These are phyloP conservation scores for Sambucus nigra DNA, from an alignment of 129 eudicot genomes.

Conservation along the genomic window DNA sequence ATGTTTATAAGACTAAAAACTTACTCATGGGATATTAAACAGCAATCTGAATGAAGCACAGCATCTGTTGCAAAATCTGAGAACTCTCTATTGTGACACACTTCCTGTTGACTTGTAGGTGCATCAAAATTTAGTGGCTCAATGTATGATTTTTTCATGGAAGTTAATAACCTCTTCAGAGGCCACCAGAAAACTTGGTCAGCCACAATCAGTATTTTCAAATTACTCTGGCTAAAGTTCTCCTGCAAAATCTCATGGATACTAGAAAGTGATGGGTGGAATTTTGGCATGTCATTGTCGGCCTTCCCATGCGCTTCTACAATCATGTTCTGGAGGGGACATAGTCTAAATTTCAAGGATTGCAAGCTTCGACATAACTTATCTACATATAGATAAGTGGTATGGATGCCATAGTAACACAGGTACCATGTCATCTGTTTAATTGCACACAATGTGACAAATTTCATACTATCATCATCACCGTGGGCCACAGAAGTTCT, in stretches of 20 bases:
- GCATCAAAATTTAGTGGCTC: constrained; percentile 10
- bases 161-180: constrained; percentile 28
- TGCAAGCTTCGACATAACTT: constrained; percentile 25
- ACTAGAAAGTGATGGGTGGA: constrained; percentile 32
- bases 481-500: constrained; percentile 12
- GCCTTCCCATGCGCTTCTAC: constrained; percentile 21
- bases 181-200: constrained; percentile 36
- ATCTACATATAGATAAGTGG: constrained; percentile 20
- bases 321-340: constrained; percentile 15
- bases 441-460: constrained; percentile 30
- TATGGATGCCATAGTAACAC: constrained; percentile 36
- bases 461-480: constrained; percentile 10
- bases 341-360: constrained; percentile 19
- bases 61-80: constrained; percentile 6
- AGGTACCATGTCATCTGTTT: constrained; percentile 49
- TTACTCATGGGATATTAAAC: constrained; percentile 29
- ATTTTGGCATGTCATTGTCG: constrained; percentile 19
- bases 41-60: constrained; percentile 20
- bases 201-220: constrained; percentile 30
- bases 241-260: constrained; percentile 26
- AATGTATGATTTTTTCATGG: constrained; percentile 22
- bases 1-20: constrained; percentile 8
- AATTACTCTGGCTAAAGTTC: not conserved
- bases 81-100: not conserved
- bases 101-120: constrained; percentile 5